Percentiles rank a stretch among this genome's conserved stretches.
phyloP scores from a whole-genome alignment of 176 grass and related monocot genomes.

The Aegilops speltoides region DNA sequence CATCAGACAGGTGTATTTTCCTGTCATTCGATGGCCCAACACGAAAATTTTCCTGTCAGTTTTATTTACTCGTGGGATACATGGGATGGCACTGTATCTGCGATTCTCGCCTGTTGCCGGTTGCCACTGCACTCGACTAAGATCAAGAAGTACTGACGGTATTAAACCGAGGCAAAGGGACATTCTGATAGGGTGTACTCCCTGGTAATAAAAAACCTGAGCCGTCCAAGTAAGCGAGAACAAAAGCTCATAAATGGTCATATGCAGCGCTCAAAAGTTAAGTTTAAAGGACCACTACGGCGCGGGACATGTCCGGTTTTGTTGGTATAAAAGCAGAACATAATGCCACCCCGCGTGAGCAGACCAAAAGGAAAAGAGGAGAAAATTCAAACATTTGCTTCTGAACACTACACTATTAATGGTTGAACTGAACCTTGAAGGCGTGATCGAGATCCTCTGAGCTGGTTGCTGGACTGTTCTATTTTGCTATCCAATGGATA shows the following conservation, averaged over 20 bases:
- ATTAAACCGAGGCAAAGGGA: no score
- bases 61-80: no score
- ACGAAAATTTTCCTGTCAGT: no score
- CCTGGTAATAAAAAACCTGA: conserved; percentile 13
- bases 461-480: no score
- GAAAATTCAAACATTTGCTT: conserved; percentile 1
- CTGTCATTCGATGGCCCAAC: no score
- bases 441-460: no score
- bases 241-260: background rate
- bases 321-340: conserved; percentile 18
- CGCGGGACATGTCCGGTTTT: conserved; percentile 1
- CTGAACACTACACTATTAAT: background rate
- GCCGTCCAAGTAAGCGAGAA: background rate
- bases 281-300: conserved; percentile 6
- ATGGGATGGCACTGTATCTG: no score
- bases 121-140: no score
- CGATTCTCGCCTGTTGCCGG: no score
- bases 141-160: no score
- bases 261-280: background rate
- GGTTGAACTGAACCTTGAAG: background rate
- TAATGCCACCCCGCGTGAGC: background rate
- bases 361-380: background rate
- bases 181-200: conserved; percentile 20
- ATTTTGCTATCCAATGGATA: no score
- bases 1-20: no score